phyloP scores from a whole-genome alignment of 1,284 basidiomycete genomes.

The Sporisorium graminicola region DNA sequence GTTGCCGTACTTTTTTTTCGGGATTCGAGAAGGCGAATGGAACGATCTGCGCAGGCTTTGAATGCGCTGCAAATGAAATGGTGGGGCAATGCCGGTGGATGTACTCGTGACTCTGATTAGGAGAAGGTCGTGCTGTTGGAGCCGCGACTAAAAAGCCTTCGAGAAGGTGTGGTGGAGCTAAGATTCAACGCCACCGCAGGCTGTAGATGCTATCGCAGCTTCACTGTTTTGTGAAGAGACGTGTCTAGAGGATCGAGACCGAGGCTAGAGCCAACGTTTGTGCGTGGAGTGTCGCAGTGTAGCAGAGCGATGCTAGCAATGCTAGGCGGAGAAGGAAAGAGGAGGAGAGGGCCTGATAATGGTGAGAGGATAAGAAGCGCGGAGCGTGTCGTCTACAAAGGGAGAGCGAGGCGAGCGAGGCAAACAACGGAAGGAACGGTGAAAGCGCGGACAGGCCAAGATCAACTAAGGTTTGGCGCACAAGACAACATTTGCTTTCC shows the following conservation, averaged over 20 bases:
- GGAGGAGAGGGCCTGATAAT: not conserved
- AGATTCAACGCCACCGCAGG: not conserved
- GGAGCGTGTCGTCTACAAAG: no score
- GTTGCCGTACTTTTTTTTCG: not conserved
- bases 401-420: not conserved
- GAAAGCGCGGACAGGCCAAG: not conserved
- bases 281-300: not conserved
- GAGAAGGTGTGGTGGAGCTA: not conserved
- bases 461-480: not conserved
- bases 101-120: not conserved
- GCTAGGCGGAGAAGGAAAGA: not conserved
- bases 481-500: no score
- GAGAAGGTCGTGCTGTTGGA: no score
- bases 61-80: constrained; percentile 4
- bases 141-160: no score
- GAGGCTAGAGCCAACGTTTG: not conserved
- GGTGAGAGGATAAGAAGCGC: not conserved
- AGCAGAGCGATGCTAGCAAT: not conserved
- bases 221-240: not conserved
- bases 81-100: not conserved
- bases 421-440: constrained; percentile 2
- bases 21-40: not conserved
- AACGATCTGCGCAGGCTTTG: not conserved
- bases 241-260: not conserved
- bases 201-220: not conserved